Conservation (phyloP, 306 rosid species). For the Luffa acutangula region DNA sequence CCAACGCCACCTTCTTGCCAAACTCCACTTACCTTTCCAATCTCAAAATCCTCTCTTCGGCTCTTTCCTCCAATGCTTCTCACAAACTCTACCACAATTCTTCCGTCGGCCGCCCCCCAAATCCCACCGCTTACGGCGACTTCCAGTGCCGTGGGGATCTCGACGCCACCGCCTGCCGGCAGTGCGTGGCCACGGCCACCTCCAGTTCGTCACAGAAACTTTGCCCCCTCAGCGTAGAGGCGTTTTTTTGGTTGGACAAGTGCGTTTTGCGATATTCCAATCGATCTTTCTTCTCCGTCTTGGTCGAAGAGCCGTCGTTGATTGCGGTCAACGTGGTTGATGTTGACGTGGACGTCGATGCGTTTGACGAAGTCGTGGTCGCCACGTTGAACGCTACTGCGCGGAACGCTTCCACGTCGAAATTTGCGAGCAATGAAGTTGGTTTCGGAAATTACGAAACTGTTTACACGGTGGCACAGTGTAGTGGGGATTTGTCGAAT, state of each 20-base stretch:
- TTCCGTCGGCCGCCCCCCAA: background rate
- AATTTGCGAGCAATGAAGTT: background rate
- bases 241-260: background rate
- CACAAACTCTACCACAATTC: background rate
- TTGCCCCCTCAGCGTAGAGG: background rate
- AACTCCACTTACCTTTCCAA: background rate
- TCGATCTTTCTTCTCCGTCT: background rate
- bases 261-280: background rate
- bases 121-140: background rate
- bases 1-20: background rate
- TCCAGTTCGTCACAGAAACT: background rate
- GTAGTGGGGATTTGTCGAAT: background rate
- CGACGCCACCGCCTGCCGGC: background rate
- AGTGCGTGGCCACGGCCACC: background rate
- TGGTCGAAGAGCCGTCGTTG: background rate
- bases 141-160: conserved; percentile 4
- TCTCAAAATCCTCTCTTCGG: background rate
- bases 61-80: conserved; percentile 5
- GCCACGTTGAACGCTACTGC: background rate
- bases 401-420: background rate
- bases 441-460: background rate
- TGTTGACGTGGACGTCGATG: background rate
- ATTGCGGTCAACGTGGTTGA: background rate
- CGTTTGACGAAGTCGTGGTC: background rate
- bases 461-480: background rate